A percentile compares a stretch with the other conserved stretches of the same genome.
phyloP scores from a whole-genome alignment of 2,329 filamentous ascomycete genomes.

The Leptographium flavum region DNA sequence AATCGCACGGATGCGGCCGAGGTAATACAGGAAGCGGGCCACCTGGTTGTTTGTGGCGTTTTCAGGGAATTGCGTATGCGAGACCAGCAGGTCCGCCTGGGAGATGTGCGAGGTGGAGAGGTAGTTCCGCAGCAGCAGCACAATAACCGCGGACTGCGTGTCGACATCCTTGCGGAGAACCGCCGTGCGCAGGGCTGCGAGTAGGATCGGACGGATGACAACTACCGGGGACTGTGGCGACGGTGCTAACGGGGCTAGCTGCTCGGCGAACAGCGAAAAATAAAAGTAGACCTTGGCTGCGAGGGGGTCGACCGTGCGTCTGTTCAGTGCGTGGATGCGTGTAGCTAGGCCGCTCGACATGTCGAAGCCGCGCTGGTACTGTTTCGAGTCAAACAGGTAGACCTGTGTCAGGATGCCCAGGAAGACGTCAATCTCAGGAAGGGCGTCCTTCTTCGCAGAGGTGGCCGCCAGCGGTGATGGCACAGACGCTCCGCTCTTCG shows the following conservation, averaged over 20 bases:
- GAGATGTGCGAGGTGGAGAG: constrained; percentile 91
- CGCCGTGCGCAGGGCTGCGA: constrained; percentile 83
- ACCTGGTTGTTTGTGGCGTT: constrained; percentile 97
- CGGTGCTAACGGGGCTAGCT: constrained; percentile 72
- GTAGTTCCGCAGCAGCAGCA: constrained; percentile 88
- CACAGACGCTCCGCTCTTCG: constrained; percentile 28
- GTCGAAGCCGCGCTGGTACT: constrained; percentile 63
- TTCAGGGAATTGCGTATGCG: constrained; percentile 87
- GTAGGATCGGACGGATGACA: constrained; percentile 68
- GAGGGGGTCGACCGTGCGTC: constrained; percentile 83
- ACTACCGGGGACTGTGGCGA: constrained; percentile 81
- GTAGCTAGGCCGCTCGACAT: constrained; percentile 78
- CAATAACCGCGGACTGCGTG: constrained; percentile 93
- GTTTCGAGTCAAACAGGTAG: constrained; percentile 72
- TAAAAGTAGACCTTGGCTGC: constrained; percentile 97
- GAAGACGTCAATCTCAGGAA: constrained; percentile 83
- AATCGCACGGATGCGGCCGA: constrained; percentile 89
- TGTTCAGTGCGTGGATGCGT: constrained; percentile 77
- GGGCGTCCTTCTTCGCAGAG: constrained; percentile 48
- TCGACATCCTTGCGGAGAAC: constrained; percentile 93
- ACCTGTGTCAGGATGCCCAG: constrained; percentile 78
- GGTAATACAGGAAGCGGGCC: constrained; percentile 91
- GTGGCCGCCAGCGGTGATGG: background rate
- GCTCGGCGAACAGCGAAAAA: constrained; percentile 89
- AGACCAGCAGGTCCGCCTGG: constrained; percentile 89